These are phyloP conservation scores for Mycena epipterygia DNA, from an alignment of 768 basidiomycete species.

Conservation along the genomic window DNA sequence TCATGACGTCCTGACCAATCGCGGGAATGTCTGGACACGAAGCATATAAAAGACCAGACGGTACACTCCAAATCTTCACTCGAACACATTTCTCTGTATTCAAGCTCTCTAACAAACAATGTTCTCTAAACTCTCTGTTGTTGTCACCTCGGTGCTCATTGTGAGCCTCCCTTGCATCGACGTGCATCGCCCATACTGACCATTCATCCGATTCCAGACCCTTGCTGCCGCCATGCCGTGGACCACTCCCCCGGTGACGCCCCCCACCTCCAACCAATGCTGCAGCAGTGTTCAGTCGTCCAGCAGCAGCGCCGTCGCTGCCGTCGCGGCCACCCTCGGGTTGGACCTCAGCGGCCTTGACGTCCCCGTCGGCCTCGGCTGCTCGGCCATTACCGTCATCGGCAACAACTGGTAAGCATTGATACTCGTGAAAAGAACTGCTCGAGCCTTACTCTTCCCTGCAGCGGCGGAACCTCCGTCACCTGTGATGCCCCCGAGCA, in stretches of 20 bases:
- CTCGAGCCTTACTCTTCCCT: too few species aligned
- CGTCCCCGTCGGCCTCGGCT: constrained; percentile 30
- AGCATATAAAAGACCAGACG: too few species aligned
- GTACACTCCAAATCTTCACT: too few species aligned
- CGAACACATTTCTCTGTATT: too few species aligned
- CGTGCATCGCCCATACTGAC: background rate
- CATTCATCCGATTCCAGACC: constrained; percentile 11
- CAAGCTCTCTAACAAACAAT: too few species aligned
- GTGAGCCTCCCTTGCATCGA: background rate
- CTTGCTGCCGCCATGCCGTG: constrained; percentile 33
- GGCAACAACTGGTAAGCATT: constrained; percentile 26
- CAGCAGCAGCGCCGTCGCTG: constrained; percentile 21
- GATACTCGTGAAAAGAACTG: too few species aligned
- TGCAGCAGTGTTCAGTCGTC: constrained; percentile 31
- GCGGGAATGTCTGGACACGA: too few species aligned
- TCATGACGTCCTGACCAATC: too few species aligned
- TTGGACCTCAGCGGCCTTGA: constrained; percentile 24
- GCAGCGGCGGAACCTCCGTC: constrained; percentile 4
- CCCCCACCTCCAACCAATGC: constrained; percentile 31
- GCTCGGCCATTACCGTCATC: constrained; percentile 31
- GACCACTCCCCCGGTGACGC: constrained; percentile 16
- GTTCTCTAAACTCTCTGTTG: constrained; percentile 14
- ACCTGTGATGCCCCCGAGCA: constrained; percentile 17
- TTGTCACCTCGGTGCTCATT: constrained; percentile 11
- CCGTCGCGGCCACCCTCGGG: background rate